These are phyloP conservation scores for Boeremia exigua DNA, from an alignment of 2,329 filamentous ascomycete genomes.

Conservation along the genomic window DNA sequence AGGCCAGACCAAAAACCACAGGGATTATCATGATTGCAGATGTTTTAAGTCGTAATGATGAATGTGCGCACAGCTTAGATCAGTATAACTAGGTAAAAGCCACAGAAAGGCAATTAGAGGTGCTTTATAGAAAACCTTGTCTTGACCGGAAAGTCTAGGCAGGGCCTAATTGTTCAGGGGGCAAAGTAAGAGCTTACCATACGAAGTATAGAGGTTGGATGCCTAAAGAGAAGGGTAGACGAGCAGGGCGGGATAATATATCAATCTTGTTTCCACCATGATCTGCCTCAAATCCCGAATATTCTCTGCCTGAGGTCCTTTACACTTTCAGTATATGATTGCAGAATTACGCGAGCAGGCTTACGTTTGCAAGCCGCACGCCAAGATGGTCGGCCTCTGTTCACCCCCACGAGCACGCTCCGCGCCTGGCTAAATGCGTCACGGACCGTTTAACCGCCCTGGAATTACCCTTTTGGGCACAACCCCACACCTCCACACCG, in stretches of 20 bases:
- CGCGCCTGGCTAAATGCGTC: conserved; percentile 35
- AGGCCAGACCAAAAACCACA: not conserved
- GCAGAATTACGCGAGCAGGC: not conserved
- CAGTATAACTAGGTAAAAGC: too few relatives aligned
- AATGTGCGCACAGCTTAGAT: not conserved
- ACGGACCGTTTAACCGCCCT: conserved; percentile 43
- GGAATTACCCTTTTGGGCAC: conserved; percentile 34
- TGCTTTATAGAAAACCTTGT: not conserved
- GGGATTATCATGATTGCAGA: not conserved
- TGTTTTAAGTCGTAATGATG: not conserved
- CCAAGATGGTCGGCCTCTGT: conserved; percentile 1
- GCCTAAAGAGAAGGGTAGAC: not conserved
- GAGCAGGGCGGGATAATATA: not conserved
- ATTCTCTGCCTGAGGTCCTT: not conserved
- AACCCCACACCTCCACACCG: conserved; percentile 39
- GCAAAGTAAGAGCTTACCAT: not conserved
- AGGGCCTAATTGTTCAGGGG: not conserved
- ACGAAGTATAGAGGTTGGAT: not conserved
- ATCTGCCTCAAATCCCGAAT: not conserved
- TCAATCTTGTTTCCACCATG: not conserved
- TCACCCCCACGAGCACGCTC: conserved; percentile 11
- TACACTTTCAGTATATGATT: not conserved
- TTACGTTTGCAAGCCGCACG: not conserved
- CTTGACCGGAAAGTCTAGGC: not conserved
- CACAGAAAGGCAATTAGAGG: not conserved